Base-by-base conservation (phyloP, 345 rosid species). In the Euphorbia peplus region DNA sequence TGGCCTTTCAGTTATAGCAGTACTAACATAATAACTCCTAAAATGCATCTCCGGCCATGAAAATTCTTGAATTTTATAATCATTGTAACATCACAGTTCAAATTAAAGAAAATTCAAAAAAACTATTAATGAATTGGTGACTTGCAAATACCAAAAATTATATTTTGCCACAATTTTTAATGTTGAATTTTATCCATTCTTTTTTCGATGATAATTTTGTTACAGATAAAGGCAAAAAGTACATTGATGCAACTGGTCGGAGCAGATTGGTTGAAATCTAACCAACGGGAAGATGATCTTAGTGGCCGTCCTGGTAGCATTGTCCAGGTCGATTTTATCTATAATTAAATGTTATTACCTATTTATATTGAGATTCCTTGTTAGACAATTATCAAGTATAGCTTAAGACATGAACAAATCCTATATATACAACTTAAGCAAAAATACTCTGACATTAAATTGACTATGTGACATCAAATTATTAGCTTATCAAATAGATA, bases 241-340 rank as follows among this genome's bases (percentile, higher is more conserved):
- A 86, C 97, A 11, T 57, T 88, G 83, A 86, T 83, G 91, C 88
- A 88, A 83, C 78, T 95, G 90, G 78, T 91, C 50, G 99, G 98
- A n/a, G 97, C 96, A 15, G 99, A 95, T 69, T 95, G 97, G 96
- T 79, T 95, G 60, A 86, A 84, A 77, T 92, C 99, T 11, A 75
- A 79, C 69, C 79, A 73, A 68, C 78, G 89, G 25, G 96, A 92
- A 81, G 93, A 90, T 73, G 78, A 88, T 78, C 92, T 95, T 30
- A 90, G 84, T 56, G 80, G 90, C 72, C 88, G 93, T 32, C 79
- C 81, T 25, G 84, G 82, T 30, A 77, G 98, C 60, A 70, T 95
- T 50, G 89, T 95, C 73, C 91, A 92, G 92, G 96, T 89, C 58
- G 42, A 3, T 18, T 18, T 46, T 14, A 46, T 46, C 3, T 46